Percentiles rank a stretch among this genome's conserved stretches.
Conservation (phyloP, 495 filamentous ascomycete genomes). For the Talaromyces adpressus region DNA sequence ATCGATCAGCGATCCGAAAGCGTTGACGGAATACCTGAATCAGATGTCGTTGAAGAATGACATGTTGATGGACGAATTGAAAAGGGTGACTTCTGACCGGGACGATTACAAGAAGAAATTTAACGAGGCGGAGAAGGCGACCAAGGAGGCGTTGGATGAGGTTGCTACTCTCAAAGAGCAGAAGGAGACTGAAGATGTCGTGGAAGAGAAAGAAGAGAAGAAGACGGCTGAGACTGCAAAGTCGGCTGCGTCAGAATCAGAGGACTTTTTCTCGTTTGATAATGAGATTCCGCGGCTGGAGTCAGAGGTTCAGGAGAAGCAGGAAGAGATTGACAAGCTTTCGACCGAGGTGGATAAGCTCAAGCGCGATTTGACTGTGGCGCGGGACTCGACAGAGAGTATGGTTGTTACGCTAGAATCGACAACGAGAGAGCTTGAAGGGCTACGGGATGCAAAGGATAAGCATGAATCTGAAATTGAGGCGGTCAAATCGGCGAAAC, state of each 20-base stretch:
- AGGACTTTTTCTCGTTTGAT: constrained; percentile 88
- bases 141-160: constrained; percentile 50
- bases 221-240: constrained; percentile 10
- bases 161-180: constrained; percentile 40
- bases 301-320: constrained; percentile 49
- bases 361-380: constrained; percentile 44
- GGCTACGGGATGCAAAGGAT: constrained; percentile 51
- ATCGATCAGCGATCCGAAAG: constrained; percentile 76
- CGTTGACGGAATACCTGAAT: constrained; percentile 88
- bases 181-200: constrained; percentile 15
- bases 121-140: constrained; percentile 59
- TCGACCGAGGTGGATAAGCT: constrained; percentile 54
- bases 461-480: constrained; percentile 43
- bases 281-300: constrained; percentile 64
- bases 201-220: constrained; percentile 15
- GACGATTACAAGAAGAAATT: constrained; percentile 73
- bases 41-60: constrained; percentile 79
- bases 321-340: constrained; percentile 59
- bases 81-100: constrained; percentile 72
- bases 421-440: constrained; percentile 50
- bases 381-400: constrained; percentile 57
- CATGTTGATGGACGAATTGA: constrained; percentile 90
- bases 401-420: constrained; percentile 57
- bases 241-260: constrained; percentile 36
- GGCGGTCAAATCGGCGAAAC: constrained; percentile 21